phyloP scores from a whole-genome alignment of 768 basidiomycete genomes.

The Amanita exitialis region DNA sequence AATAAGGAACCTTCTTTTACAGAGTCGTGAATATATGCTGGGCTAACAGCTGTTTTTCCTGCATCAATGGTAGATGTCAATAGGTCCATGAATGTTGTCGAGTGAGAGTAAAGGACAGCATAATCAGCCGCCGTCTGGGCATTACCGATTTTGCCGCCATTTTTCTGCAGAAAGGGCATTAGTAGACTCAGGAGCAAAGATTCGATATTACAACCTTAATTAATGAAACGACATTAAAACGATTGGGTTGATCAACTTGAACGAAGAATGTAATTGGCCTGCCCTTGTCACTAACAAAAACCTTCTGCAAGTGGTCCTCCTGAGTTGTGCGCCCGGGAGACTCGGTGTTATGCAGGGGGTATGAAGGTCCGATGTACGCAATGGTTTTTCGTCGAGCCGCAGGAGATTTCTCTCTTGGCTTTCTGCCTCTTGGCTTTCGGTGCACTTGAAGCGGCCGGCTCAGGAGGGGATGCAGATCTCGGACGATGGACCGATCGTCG shows the following conservation, averaged over 20 bases:
- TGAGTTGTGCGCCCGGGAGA: neutral
- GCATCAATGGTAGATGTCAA: slow-evolving; percentile 21
- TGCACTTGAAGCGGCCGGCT: slow-evolving; percentile 6
- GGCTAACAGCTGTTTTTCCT: slow-evolving; percentile 37
- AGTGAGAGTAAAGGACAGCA: slow-evolving; percentile 42
- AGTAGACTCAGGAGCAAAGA: neutral
- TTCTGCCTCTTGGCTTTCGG: slow-evolving; percentile 4
- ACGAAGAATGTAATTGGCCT: slow-evolving; percentile 48
- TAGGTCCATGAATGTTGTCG: slow-evolving; percentile 41
- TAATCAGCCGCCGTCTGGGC: slow-evolving; percentile 50
- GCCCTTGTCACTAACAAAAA: slow-evolving; percentile 37
- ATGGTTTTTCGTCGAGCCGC: neutral
- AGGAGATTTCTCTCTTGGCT: slow-evolving; percentile 6
- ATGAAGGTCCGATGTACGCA: neutral
- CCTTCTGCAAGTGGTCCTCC: slow-evolving; percentile 13
- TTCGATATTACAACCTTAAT: slow-evolving; percentile 41
- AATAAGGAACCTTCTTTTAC: slow-evolving; percentile 31
- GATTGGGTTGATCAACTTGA: slow-evolving; percentile 53
- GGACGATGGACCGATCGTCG: neutral
- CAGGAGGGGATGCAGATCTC: neutral
- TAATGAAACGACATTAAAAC: slow-evolving; percentile 34
- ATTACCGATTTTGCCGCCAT: slow-evolving; percentile 51
- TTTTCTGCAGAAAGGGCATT: slow-evolving; percentile 32
- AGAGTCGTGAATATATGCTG: slow-evolving; percentile 45
- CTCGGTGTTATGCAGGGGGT: neutral